A percentile compares a stretch with the other conserved stretches of the same genome.
phyloP scores from a whole-genome alignment of 2,329 filamentous ascomycete species.

The Microdochium nivale region DNA sequence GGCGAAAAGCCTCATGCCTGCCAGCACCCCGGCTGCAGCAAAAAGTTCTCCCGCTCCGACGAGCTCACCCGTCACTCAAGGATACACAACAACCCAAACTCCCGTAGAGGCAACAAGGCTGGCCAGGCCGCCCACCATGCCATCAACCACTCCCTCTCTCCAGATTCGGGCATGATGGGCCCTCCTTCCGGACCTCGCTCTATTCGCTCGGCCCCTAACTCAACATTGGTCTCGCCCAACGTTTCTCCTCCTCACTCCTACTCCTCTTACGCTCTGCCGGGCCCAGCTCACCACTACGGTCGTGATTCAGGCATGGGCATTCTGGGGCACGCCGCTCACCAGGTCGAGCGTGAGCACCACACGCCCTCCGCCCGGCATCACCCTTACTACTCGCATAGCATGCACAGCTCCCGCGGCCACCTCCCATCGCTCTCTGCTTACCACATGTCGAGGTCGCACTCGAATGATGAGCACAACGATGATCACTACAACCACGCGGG shows the following conservation, averaged over 20 bases:
- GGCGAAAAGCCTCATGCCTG: constrained; percentile 97
- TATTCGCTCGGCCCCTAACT: constrained; percentile 81
- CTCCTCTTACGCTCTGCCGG: constrained; percentile 54
- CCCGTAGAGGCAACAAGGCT: constrained; percentile 82
- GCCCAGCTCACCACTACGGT: constrained; percentile 38
- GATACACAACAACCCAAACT: constrained; percentile 99
- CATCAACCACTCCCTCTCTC: constrained; percentile 36
- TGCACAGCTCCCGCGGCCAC: constrained; percentile 47
- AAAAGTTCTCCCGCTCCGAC: constrained; percentile 93
- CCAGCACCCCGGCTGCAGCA: constrained; percentile 90
- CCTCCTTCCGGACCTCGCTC: constrained; percentile 66
- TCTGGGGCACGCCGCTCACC: constrained; percentile 51
- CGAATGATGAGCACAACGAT: constrained; percentile 67
- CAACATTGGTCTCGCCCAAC: constrained; percentile 84
- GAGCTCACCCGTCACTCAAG: constrained; percentile 94
- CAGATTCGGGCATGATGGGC: constrained; percentile 68
- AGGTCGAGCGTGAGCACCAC: constrained; percentile 52
- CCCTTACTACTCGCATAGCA: constrained; percentile 41
- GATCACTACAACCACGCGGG: constrained; percentile 64
- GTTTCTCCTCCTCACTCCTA: constrained; percentile 91
- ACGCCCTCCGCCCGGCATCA: constrained; percentile 34
- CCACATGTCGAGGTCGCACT: constrained; percentile 86
- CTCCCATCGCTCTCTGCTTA: constrained; percentile 77
- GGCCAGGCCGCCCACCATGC: constrained; percentile 34
- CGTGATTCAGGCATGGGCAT: constrained; percentile 37